Percentiles rank a stretch among this genome's conserved stretches.
Conservation (phyloP, 225 moss, liverwort and hornwort genomes). For the Polytrichum commune region DNA sequence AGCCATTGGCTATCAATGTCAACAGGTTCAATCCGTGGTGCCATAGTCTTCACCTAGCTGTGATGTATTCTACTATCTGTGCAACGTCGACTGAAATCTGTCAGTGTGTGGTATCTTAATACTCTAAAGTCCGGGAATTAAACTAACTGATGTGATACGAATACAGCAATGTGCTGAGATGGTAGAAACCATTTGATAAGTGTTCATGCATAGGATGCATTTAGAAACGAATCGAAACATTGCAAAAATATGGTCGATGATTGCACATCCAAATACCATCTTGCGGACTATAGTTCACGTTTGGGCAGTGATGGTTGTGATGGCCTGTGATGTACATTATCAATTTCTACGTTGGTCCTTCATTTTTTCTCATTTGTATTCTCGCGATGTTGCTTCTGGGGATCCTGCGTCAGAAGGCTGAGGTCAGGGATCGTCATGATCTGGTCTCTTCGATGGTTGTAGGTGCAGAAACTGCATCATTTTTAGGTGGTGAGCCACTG, state of each 20-base stretch:
- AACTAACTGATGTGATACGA: no score
- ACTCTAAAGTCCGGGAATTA: no score
- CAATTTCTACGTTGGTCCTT: no score
- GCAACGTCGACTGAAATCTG: no score
- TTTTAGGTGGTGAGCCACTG: slow-evolving; percentile 11
- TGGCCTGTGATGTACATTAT: neutral
- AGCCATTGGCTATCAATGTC: slow-evolving; percentile 5
- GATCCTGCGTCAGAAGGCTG: slow-evolving; percentile 4
- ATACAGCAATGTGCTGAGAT: no score
- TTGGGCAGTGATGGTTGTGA: slow-evolving; percentile 2
- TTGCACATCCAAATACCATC: slow-evolving; percentile 9
- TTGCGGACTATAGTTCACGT: slow-evolving; percentile 11
- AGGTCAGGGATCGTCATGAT: neutral
- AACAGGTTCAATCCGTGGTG: slow-evolving; percentile 10
- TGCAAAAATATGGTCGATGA: neutral
- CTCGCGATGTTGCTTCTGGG: neutral
- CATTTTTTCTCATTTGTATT: neutral
- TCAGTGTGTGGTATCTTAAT: no score
- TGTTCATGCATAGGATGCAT: no score
- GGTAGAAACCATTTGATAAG: no score
- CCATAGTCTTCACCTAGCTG: no score
- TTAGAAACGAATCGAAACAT: no score
- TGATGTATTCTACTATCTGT: no score
- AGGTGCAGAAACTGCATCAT: slow-evolving; percentile 5
- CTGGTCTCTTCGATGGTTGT: slow-evolving; percentile 7